Evolutionary conservation across 345 rosid species (phyloP).

Genomic region (Raphanus sativus): DNA sequence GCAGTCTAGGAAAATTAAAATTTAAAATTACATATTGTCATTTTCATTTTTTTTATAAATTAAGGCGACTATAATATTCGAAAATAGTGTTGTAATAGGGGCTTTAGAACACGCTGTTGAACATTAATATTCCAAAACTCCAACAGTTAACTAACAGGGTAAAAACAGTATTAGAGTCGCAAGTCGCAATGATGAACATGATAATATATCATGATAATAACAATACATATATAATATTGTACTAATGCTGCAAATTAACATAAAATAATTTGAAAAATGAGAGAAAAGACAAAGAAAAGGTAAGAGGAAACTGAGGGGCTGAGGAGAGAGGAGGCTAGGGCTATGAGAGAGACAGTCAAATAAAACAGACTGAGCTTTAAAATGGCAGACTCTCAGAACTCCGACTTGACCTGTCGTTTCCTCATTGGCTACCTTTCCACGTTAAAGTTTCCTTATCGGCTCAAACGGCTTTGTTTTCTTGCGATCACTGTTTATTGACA

Average conservation of each 20-base stretch:
- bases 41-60: neutral
- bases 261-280: neutral
- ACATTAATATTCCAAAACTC: neutral
- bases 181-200: conserved; percentile 31
- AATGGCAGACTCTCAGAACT: conserved; percentile 33
- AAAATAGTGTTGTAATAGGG: conserved; percentile 10
- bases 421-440: conserved; percentile 30
- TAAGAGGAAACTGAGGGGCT: conserved; percentile 23
- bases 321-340: neutral
- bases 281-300: conserved; percentile 26
- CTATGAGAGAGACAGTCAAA: conserved; percentile 30
- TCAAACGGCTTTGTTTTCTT: conserved; percentile 12
- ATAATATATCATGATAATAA: conserved; percentile 8
- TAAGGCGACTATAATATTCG: neutral
- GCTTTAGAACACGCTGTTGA: conserved; percentile 19
- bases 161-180: conserved; percentile 28
- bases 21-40: neutral
- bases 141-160: conserved; percentile 35
- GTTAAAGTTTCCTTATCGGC: conserved; percentile 20
- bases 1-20: neutral
- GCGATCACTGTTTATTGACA: conserved; percentile 24
- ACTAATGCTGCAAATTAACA: neutral
- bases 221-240: neutral
- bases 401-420: conserved; percentile 39
- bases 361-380: conserved; percentile 31